These are phyloP conservation scores for Colletotrichum sp. DNA, from an alignment of 2,329 filamentous ascomycete species.

Conservation along the genomic window DNA sequence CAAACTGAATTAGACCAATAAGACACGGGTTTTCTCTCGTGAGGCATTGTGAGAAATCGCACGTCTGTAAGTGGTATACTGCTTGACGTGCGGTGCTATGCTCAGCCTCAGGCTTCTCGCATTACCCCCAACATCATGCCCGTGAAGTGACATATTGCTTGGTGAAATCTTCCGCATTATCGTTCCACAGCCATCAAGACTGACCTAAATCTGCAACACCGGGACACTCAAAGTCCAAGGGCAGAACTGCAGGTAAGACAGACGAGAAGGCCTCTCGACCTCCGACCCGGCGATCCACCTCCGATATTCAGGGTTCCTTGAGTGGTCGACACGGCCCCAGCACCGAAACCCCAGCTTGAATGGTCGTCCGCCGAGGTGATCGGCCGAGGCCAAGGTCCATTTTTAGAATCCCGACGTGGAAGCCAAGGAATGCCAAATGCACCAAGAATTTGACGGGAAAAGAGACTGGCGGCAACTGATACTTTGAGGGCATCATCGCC, in stretches of 20 bases:
- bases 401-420: background rate
- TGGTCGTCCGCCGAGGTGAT: background rate
- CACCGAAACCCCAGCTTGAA: background rate
- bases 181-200: background rate
- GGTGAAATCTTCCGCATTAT: too few species aligned
- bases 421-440: background rate
- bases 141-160: too few species aligned
- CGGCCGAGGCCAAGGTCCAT: background rate
- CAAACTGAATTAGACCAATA: background rate
- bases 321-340: background rate
- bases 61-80: background rate
- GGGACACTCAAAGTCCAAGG: background rate
- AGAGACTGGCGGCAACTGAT: conserved; percentile 3
- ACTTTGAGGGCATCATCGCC: conserved; percentile 6
- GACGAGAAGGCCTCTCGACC: background rate
- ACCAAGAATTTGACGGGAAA: background rate
- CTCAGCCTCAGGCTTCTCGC: background rate
- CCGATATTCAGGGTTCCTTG: background rate
- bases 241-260: background rate
- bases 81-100: background rate
- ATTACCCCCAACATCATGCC: background rate
- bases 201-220: background rate
- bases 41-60: background rate
- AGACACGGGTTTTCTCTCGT: background rate
- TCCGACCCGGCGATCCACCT: background rate